Evolutionary conservation across 805 yeast species (phyloP).

Genomic region (Metschnikowia matae): DNA sequence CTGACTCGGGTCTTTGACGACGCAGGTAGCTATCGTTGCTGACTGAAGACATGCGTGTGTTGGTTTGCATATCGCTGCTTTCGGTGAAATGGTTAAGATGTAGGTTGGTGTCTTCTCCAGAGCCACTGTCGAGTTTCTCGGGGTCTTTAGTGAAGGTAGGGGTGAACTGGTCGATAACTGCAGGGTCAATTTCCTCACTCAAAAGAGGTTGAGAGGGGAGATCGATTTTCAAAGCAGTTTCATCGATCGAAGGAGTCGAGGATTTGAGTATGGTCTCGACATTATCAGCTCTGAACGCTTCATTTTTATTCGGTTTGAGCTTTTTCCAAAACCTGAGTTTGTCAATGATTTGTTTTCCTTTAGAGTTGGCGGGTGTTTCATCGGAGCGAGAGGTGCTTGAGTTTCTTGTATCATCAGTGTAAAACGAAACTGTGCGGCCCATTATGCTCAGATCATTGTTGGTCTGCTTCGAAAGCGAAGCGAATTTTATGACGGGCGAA

Average conservation of each 20-base stretch:
- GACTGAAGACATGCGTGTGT: constrained; percentile 3
- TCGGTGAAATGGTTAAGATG: not conserved
- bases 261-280: not conserved
- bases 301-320: constrained; percentile 12
- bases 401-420: constrained; percentile 18
- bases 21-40: constrained; percentile 11
- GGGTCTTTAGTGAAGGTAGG: not conserved
- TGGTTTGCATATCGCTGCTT: not conserved
- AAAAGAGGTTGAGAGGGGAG: constrained; percentile 3
- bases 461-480: not conserved
- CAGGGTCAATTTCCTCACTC: not conserved
- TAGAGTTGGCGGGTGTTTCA: constrained; percentile 3
- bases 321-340: constrained; percentile 40
- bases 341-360: constrained; percentile 25
- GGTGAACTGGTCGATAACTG: not conserved
- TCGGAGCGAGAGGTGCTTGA: not conserved
- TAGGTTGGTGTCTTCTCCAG: not conserved
- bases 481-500: not conserved
- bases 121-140: not conserved
- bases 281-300: not conserved
- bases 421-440: constrained; percentile 23
- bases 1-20: constrained; percentile 35
- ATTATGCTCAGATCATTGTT: constrained; percentile 7
- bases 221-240: constrained; percentile 3
- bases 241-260: not conserved